phyloP scores from a whole-genome alignment of 306 rosid species.

The Aeschynomene evenia region DNA sequence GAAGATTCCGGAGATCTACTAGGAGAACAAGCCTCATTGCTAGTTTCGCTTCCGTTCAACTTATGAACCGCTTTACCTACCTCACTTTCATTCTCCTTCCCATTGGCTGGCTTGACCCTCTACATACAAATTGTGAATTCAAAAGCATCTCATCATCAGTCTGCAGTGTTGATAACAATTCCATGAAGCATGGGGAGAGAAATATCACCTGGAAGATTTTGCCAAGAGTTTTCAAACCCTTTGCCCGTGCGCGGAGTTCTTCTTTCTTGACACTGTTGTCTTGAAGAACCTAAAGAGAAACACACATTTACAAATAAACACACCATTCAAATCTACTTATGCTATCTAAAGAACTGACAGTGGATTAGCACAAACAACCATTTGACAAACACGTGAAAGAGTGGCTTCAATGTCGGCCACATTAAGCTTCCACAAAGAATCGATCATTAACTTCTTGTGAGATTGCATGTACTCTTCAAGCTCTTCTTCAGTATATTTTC shows the following conservation, averaged over 20 bases:
- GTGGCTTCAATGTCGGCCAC: slow-evolving; percentile 99
- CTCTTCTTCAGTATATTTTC: slow-evolving; percentile 89
- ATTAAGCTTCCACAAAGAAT: slow-evolving; percentile 97
- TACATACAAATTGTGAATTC: slow-evolving; percentile 38
- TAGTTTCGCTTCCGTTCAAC: slow-evolving; percentile 73
- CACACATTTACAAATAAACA: slow-evolving; percentile 33
- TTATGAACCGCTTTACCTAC: slow-evolving; percentile 50
- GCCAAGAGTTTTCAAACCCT: slow-evolving; percentile 95
- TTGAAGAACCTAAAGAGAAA: slow-evolving; percentile 81
- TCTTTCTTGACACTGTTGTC: slow-evolving; percentile 80
- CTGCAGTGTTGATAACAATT: slow-evolving; percentile 20
- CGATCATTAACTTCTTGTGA: slow-evolving; percentile 87
- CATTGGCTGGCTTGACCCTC: slow-evolving; percentile 74
- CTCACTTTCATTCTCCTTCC: slow-evolving; percentile 51
- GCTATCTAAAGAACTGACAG: slow-evolving; percentile 16
- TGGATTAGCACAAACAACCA: slow-evolving; percentile 52
- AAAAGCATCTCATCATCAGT: slow-evolving; percentile 29
- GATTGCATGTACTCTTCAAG: slow-evolving; percentile 86
- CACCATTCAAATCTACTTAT: slow-evolving; percentile 11
- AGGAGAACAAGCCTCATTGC: slow-evolving; percentile 48
- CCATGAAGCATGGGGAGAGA: slow-evolving; percentile 1
- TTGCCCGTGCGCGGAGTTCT: slow-evolving; percentile 92
- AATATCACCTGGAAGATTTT: slow-evolving; percentile 88
- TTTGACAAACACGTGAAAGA: slow-evolving; percentile 94
- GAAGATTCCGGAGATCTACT: slow-evolving; percentile 55